Percentiles rank a stretch among this genome's conserved stretches.
phyloP scores from a whole-genome alignment of 352 stramenopile genomes.

The Hyaloperonospora arabidopsidis region DNA sequence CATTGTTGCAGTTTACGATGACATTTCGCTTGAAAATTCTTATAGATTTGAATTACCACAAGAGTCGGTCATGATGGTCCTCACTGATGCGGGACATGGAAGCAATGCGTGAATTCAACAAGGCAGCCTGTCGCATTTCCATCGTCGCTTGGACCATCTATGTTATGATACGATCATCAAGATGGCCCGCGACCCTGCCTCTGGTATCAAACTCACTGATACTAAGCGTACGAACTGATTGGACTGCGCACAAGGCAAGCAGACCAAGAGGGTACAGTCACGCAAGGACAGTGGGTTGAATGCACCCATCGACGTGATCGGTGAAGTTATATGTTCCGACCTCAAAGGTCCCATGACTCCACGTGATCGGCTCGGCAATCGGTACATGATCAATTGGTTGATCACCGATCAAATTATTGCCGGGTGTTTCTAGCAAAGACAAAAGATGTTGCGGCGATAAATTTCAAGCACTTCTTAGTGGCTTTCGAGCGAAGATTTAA shows the following conservation, averaged over 20 bases:
- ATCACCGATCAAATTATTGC: background rate
- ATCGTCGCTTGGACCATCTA: background rate
- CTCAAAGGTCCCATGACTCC: background rate
- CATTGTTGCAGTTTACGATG: background rate
- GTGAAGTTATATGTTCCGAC: background rate
- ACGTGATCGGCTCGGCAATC: background rate
- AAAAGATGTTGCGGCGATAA: background rate
- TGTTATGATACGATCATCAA: background rate
- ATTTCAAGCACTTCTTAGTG: background rate
- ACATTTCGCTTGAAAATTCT: background rate
- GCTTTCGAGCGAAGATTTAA: no score
- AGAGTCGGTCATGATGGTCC: background rate
- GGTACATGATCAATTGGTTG: background rate
- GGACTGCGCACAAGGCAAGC: conserved; percentile 16
- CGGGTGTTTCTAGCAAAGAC: background rate
- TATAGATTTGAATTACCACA: background rate
- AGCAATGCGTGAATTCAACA: no score
- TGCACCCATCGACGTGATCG: no score
- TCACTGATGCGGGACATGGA: no score
- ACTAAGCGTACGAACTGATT: conserved; percentile 1
- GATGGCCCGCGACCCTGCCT: no score
- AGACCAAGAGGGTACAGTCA: conserved; percentile 14
- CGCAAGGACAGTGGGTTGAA: conserved; percentile 5
- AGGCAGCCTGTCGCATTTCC: background rate
- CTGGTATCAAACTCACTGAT: background rate